phyloP scores from a whole-genome alignment of 1,139 yeast genomes.

The Zhuliangozyma parablackwelliae region DNA sequence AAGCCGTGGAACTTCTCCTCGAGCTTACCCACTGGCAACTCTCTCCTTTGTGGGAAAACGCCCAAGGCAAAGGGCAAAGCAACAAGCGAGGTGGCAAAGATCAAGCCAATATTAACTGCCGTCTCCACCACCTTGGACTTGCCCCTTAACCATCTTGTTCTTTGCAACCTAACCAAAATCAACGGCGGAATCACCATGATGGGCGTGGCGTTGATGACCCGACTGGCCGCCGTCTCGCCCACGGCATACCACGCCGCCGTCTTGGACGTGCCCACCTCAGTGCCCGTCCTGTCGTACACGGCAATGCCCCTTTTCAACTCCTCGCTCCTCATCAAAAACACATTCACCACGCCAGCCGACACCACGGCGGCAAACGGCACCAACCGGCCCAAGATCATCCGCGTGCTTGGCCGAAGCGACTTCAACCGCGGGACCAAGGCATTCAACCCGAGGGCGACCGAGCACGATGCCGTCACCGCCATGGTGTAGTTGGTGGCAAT shows the following conservation, averaged over 20 bases:
- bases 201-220: constrained; percentile 95
- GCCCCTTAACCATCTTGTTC: constrained; percentile 55
- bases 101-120: constrained; percentile 73
- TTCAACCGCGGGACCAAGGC: constrained; percentile 79
- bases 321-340: constrained; percentile 90
- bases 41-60: constrained; percentile 85
- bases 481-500: constrained; percentile 71
- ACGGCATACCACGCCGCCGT: constrained; percentile 89
- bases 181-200: constrained; percentile 95
- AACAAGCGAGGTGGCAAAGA: constrained; percentile 76
- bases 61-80: constrained; percentile 94
- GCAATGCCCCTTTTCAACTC: constrained; percentile 81
- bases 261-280: constrained; percentile 71
- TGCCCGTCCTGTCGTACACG: constrained; percentile 68
- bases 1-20: constrained; percentile 61
- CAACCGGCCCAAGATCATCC: constrained; percentile 69
- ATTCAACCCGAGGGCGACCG: constrained; percentile 90
- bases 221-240: constrained; percentile 91
- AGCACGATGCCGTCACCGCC: constrained; percentile 93
- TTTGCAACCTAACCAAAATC: constrained; percentile 71
- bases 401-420: constrained; percentile 62
- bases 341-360: constrained; percentile 91
- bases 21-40: constrained; percentile 51
- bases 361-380: constrained; percentile 99
- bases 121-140: constrained; percentile 63